These are phyloP conservation scores for Syzygium syzygioides DNA, from an alignment of 441 rosid species.

Conservation along the genomic window DNA sequence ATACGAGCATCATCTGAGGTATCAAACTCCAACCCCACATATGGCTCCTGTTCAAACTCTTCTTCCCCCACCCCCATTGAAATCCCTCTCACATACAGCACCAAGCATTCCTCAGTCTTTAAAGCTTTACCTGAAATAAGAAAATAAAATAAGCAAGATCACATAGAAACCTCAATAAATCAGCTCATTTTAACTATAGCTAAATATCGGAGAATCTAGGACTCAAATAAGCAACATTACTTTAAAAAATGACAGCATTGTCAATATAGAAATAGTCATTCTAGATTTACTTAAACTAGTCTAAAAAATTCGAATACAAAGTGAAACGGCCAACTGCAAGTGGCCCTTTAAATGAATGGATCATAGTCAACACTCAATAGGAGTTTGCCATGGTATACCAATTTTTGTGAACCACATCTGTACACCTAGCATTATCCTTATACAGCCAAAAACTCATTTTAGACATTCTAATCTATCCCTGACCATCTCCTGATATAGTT, in stretches of 20 bases:
- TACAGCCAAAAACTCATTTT: background rate
- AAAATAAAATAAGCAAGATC: background rate
- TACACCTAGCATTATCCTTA: background rate
- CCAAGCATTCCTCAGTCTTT: background rate
- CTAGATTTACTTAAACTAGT: background rate
- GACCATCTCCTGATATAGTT: background rate
- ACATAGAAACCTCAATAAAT: background rate
- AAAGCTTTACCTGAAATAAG: background rate
- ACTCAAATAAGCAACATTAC: background rate
- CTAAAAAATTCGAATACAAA: background rate
- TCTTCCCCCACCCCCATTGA: background rate
- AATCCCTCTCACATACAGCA: background rate
- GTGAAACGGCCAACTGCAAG: background rate
- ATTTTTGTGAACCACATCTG: background rate
- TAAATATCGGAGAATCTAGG: background rate
- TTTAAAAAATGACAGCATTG: background rate
- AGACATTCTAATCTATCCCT: background rate
- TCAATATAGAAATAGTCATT: background rate
- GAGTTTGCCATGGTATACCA: background rate
- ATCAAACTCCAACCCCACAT: conserved; percentile 47
- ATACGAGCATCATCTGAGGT: conserved; percentile 70
- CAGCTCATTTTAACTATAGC: background rate
- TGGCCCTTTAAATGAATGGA: background rate
- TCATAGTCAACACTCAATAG: background rate
- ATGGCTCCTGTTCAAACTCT: background rate